phyloP scores from a whole-genome alignment of 805 yeast species.

The Teunomyces atbi region DNA sequence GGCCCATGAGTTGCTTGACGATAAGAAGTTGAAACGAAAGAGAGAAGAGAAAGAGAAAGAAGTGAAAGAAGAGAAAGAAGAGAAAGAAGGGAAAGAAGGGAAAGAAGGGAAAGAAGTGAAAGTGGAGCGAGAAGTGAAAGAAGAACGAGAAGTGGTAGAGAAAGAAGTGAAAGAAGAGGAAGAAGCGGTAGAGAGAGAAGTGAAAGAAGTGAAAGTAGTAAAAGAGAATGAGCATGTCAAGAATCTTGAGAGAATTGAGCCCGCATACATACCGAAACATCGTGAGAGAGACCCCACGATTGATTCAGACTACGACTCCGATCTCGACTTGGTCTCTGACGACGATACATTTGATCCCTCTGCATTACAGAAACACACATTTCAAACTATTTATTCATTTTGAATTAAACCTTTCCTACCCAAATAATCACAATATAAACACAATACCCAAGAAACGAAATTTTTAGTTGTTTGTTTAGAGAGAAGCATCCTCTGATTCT shows the following conservation, averaged over 20 bases:
- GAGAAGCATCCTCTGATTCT: conserved; percentile 9
- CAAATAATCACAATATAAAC: conserved; percentile 2
- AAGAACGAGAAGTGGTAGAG: background rate
- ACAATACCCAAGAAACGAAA: conserved; percentile 2
- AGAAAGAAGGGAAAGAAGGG: background rate
- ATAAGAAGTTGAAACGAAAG: conserved; percentile 13
- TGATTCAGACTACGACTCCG: conserved; percentile 25
- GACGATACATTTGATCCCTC: conserved; percentile 9
- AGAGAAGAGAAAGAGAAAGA: background rate
- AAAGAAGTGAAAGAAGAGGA: conserved; percentile 8
- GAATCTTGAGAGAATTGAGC: background rate
- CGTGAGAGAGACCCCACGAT: conserved; percentile 16
- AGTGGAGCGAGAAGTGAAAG: conserved; percentile 2
- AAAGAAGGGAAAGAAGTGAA: background rate
- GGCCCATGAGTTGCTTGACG: conserved; percentile 38
- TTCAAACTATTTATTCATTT: background rate
- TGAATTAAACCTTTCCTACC: conserved; percentile 1
- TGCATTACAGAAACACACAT: conserved; percentile 3
- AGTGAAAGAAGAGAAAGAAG: conserved; percentile 1
- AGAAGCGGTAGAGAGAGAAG: conserved; percentile 1
- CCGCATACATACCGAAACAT: background rate
- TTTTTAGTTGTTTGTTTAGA: background rate
- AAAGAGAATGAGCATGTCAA: too few species aligned
- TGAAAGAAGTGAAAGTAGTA: background rate
- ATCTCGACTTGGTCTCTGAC: conserved; percentile 24